Percentiles rank a stretch among this genome's conserved stretches.
Conservation (phyloP, 495 filamentous ascomycete species). For the Pseudotulostoma volvatum region DNA sequence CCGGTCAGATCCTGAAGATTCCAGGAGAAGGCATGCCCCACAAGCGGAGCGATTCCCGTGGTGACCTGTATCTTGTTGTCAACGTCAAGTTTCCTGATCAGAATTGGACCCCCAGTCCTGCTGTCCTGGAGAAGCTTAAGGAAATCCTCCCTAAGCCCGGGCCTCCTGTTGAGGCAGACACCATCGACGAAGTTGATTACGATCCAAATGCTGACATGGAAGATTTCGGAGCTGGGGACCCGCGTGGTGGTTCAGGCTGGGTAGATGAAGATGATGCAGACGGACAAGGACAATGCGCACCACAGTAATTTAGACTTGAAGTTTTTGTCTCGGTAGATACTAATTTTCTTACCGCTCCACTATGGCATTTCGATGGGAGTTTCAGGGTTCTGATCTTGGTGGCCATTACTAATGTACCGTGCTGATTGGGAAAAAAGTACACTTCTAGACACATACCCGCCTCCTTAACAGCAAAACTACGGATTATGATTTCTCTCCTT, state of each 20-base stretch:
- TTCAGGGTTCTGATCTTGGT: too few relatives aligned
- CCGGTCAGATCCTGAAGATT: conserved; percentile 71
- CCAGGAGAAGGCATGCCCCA: conserved; percentile 83
- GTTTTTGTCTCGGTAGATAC: too few relatives aligned
- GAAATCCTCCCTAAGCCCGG: conserved; percentile 55
- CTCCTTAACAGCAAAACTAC: too few relatives aligned
- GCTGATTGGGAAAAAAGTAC: too few relatives aligned
- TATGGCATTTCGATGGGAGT: too few relatives aligned
- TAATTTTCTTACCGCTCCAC: too few relatives aligned
- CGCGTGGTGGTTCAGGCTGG: conserved; percentile 56
- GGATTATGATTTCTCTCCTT: too few relatives aligned
- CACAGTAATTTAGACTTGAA: conserved; percentile 44
- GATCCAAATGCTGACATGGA: conserved; percentile 68
- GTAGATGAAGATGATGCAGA: conserved; percentile 62
- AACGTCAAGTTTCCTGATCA: conserved; percentile 80
- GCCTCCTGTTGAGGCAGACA: conserved; percentile 44
- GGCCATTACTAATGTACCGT: too few relatives aligned
- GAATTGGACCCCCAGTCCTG: conserved; percentile 59
- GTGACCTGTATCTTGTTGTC: conserved; percentile 75
- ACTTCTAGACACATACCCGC: too few relatives aligned
- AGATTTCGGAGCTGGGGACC: conserved; percentile 56
- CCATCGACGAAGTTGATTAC: conserved; percentile 74
- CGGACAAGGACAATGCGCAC: conserved; percentile 55
- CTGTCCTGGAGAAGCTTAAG: conserved; percentile 45
- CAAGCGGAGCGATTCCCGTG: conserved; percentile 67